A percentile compares a stretch with the other conserved stretches of the same genome.
Evolutionary conservation across 2,329 filamentous ascomycete genomes (phyloP).

Genomic region (Ceratocystis variospora): DNA sequence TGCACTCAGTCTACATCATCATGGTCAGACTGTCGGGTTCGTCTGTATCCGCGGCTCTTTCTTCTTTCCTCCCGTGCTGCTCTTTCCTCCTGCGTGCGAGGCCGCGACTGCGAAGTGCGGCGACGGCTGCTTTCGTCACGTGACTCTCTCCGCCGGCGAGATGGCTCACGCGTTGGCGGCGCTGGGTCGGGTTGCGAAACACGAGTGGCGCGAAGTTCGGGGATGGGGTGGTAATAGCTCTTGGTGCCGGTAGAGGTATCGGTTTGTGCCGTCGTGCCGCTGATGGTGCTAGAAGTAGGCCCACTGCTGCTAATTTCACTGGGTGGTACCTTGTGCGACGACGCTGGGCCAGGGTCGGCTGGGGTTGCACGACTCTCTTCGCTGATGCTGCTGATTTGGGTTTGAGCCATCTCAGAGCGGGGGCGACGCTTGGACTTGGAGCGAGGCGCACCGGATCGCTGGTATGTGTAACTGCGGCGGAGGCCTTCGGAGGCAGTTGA

Average conservation of each 20-base stretch:
- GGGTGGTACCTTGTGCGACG: slow-evolving; percentile 11
- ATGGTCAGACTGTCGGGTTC: slow-evolving; percentile 11
- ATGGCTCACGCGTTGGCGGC: slow-evolving; percentile 16
- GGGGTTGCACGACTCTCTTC: background rate
- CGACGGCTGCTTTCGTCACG: slow-evolving; percentile 5
- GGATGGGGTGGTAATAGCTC: slow-evolving; percentile 43
- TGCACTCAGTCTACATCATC: slow-evolving; percentile 10
- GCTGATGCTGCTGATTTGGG: slow-evolving; percentile 21
- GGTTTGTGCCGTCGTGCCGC: slow-evolving; percentile 19
- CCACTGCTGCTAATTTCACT: slow-evolving; percentile 6
- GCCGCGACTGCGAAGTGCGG: slow-evolving; percentile 15
- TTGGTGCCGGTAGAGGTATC: slow-evolving; percentile 42
- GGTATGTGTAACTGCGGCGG: slow-evolving; percentile 41
- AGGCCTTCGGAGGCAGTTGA: slow-evolving; percentile 18
- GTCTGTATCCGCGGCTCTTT: slow-evolving; percentile 21
- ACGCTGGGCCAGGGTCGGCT: background rate
- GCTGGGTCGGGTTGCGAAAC: background rate
- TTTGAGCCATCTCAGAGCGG: slow-evolving; percentile 23
- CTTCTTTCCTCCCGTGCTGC: slow-evolving; percentile 26
- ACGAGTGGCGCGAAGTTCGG: slow-evolving; percentile 31
- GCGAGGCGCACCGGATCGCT: slow-evolving; percentile 27
- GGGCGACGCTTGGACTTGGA: slow-evolving; percentile 20
- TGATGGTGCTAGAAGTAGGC: slow-evolving; percentile 15
- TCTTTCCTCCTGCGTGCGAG: slow-evolving; percentile 25
- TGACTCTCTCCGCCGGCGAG: slow-evolving; percentile 12